phyloP scores from a whole-genome alignment of 352 stramenopile species.

The Phytophthora pisi region DNA sequence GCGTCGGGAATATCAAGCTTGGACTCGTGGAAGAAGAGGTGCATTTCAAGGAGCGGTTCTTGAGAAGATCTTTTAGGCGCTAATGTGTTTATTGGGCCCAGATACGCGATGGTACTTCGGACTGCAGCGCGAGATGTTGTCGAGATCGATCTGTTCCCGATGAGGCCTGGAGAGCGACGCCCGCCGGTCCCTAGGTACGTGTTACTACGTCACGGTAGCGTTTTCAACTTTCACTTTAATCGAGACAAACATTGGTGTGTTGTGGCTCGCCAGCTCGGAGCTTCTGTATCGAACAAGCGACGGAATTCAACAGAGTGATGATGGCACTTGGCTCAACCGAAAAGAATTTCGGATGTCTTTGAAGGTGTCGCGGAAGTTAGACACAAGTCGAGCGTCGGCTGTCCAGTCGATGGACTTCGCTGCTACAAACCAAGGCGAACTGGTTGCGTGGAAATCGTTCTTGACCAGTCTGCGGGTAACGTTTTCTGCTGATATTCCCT shows the following conservation, averaged over 20 bases:
- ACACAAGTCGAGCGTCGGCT: constrained; percentile 65
- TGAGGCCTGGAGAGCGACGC: constrained; percentile 75
- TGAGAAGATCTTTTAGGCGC: background rate
- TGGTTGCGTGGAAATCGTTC: constrained; percentile 77
- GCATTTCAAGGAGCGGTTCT: background rate
- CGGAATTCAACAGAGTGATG: constrained; percentile 58
- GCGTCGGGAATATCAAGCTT: constrained; percentile 72
- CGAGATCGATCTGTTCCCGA: constrained; percentile 84
- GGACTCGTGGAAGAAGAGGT: constrained; percentile 87
- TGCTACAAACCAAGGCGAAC: constrained; percentile 55
- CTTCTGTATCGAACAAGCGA: constrained; percentile 68
- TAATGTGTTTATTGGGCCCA: constrained; percentile 23
- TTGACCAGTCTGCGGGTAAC: constrained; percentile 59
- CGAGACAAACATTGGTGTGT: background rate
- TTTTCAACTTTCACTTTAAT: background rate
- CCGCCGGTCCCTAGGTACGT: constrained; percentile 63
- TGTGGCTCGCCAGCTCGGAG: constrained; percentile 38
- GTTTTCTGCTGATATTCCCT: background rate
- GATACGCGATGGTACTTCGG: constrained; percentile 78
- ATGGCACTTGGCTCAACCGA: constrained; percentile 70
- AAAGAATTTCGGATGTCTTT: constrained; percentile 75
- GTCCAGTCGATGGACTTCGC: constrained; percentile 73
- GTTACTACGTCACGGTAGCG: background rate
- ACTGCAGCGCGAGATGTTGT: constrained; percentile 59
- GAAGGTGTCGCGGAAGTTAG: constrained; percentile 63